Conservation (phyloP, 1,284 basidiomycete species). For the Trametes hirsuta region DNA sequence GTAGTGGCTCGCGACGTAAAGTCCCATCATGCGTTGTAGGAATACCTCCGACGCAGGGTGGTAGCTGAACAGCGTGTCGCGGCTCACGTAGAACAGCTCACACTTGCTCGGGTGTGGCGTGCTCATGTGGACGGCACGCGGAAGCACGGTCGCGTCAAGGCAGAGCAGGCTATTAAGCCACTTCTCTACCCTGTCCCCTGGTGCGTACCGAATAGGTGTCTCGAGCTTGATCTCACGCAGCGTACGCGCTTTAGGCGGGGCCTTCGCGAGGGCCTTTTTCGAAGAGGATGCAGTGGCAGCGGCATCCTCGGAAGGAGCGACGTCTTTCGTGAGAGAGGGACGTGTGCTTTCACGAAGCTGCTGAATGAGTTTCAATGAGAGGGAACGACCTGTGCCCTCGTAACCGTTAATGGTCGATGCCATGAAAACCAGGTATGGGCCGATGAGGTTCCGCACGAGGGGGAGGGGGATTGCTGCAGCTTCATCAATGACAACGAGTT, state of each 20-base stretch:
- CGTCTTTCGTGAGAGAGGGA: slow-evolving; percentile 67
- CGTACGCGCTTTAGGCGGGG: slow-evolving; percentile 71
- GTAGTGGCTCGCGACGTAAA: slow-evolving; percentile 98
- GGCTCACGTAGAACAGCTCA: slow-evolving; percentile 94
- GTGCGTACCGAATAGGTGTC: slow-evolving; percentile 92
- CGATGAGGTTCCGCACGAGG: slow-evolving; percentile 92
- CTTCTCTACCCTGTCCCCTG: slow-evolving; percentile 89
- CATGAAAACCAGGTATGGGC: slow-evolving; percentile 98
- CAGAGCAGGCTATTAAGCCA: slow-evolving; percentile 95
- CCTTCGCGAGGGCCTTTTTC: slow-evolving; percentile 53
- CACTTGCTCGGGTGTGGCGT: slow-evolving; percentile 94
- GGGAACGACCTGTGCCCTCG: slow-evolving; percentile 96
- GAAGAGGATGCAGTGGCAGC: slow-evolving; percentile 48
- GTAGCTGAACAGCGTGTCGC: slow-evolving; percentile 97
- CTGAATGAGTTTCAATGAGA: slow-evolving; percentile 97
- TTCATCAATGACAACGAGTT: slow-evolving; percentile 98
- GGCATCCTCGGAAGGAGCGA: slow-evolving; percentile 51
- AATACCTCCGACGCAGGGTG: slow-evolving; percentile 97
- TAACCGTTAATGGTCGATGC: slow-evolving; percentile 99
- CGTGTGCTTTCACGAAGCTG: slow-evolving; percentile 91
- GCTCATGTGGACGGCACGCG: slow-evolving; percentile 68
- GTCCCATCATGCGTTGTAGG: slow-evolving; percentile 97
- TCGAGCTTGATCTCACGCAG: slow-evolving; percentile 95
- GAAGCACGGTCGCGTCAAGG: slow-evolving; percentile 85
- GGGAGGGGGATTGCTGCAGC: slow-evolving; percentile 98